phyloP scores from a whole-genome alignment of 768 basidiomycete genomes.

The Exidia glandulosa region DNA sequence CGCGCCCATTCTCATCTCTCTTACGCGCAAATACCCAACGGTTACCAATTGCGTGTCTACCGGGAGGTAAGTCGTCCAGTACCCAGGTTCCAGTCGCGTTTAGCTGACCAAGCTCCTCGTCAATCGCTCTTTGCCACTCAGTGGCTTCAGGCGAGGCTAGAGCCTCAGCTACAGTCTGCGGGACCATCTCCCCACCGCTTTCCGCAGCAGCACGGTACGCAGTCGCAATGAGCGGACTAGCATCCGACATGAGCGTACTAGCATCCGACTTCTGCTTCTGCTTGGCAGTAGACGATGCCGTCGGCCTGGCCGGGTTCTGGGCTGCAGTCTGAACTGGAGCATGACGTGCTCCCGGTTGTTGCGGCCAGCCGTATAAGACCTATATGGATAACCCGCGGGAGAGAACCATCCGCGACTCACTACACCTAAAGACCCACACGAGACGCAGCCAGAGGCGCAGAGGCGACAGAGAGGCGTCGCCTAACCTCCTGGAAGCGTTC shows the following conservation, averaged over 20 bases:
- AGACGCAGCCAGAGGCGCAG: too few species aligned
- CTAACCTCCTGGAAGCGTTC: too few species aligned
- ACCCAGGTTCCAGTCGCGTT: constrained; percentile 14
- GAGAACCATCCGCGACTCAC: too few species aligned
- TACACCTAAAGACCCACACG: too few species aligned
- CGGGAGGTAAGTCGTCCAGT: constrained; percentile 9
- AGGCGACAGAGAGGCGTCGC: too few species aligned
- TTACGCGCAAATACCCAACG: constrained; percentile 19
- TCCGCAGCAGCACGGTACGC: background rate
- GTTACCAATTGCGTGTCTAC: constrained; percentile 9
- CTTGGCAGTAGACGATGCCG: background rate
- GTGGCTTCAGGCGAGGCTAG: constrained; percentile 2
- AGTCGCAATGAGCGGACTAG: background rate
- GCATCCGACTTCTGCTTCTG: background rate
- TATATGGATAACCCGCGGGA: too few species aligned
- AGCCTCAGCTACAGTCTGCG: constrained; percentile 8
- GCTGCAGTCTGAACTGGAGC: too few species aligned
- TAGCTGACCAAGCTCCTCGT: constrained; percentile 13
- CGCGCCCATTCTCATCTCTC: constrained; percentile 11
- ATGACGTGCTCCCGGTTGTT: background rate
- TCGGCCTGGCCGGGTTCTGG: too few species aligned
- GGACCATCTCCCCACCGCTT: background rate
- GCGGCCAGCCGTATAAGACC: too few species aligned
- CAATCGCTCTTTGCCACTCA: constrained; percentile 16
- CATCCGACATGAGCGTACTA: background rate